phyloP scores from a whole-genome alignment of 352 stramenopile species.

The Pythium rhizo-oryzae region DNA sequence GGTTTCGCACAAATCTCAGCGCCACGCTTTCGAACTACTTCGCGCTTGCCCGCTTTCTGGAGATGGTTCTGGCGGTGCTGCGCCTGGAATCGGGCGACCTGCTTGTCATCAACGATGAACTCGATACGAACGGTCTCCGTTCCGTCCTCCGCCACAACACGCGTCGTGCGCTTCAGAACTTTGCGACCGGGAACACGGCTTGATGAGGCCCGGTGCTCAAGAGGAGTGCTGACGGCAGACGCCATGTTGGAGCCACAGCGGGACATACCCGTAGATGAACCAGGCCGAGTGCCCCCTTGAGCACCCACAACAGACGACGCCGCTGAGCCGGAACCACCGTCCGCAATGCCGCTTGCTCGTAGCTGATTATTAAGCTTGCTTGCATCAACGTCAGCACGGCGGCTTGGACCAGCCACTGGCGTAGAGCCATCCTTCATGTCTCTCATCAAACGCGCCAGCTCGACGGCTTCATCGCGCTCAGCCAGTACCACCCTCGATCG shows the following conservation, averaged over 20 bases:
- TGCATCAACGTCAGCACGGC: constrained; percentile 67
- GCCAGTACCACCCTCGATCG: constrained; percentile 71
- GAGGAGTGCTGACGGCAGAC: constrained; percentile 67
- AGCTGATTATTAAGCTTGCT: constrained; percentile 67
- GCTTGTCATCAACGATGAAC: constrained; percentile 78
- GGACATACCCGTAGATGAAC: constrained; percentile 39
- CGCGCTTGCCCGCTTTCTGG: constrained; percentile 66
- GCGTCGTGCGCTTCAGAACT: constrained; percentile 74
- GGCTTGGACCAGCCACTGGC: constrained; percentile 37
- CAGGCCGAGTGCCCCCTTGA: constrained; percentile 29
- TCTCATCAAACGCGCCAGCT: constrained; percentile 75
- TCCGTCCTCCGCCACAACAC: constrained; percentile 80
- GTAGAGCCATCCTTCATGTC: constrained; percentile 82
- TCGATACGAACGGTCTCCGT: constrained; percentile 78
- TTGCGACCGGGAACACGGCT: constrained; percentile 39
- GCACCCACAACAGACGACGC: constrained; percentile 14
- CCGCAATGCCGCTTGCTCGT: constrained; percentile 70
- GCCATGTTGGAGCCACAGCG: constrained; percentile 59
- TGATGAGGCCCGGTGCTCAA: constrained; percentile 53
- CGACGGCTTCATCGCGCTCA: constrained; percentile 80
- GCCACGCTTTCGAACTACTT: not conserved
- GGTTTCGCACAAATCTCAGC: no score
- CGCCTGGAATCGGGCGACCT: constrained; percentile 70
- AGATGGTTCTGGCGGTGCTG: constrained; percentile 74
- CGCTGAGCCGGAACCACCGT: constrained; percentile 39